Evolutionary conservation across 345 rosid genomes (phyloP).

Genomic region (Melaleuca quinquenervia): DNA sequence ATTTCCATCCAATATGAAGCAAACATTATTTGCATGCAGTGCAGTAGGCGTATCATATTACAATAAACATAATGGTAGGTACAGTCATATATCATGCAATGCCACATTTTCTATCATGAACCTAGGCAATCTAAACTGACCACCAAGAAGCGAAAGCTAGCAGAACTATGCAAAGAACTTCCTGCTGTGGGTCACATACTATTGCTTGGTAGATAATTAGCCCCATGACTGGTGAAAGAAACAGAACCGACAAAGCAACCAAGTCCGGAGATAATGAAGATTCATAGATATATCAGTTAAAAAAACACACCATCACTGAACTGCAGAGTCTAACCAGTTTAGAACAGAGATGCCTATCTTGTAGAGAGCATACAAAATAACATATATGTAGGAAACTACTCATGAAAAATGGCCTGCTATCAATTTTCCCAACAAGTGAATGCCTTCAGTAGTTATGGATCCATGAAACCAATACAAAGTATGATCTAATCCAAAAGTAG

Average conservation of each 20-base stretch:
- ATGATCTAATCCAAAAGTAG: not conserved
- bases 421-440: not conserved
- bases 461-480: not conserved
- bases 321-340: not conserved
- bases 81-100: not conserved
- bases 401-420: not conserved
- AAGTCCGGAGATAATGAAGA: not conserved
- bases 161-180: not conserved
- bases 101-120: not conserved
- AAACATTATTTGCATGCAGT: not conserved
- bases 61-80: not conserved
- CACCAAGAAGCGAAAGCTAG: not conserved
- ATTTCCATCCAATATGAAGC: not conserved
- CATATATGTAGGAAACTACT: not conserved
- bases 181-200: not conserved
- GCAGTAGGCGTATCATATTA: not conserved
- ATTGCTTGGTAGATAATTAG: not conserved
- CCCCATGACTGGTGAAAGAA: not conserved
- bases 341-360: not conserved
- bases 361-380: not conserved
- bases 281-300: not conserved
- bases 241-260: not conserved
- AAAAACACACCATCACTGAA: not conserved
- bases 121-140: not conserved
- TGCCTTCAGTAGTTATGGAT: not conserved